Base-by-base conservation (phyloP, 257 asterid species). In the Primulina huaijiensis region DNA sequence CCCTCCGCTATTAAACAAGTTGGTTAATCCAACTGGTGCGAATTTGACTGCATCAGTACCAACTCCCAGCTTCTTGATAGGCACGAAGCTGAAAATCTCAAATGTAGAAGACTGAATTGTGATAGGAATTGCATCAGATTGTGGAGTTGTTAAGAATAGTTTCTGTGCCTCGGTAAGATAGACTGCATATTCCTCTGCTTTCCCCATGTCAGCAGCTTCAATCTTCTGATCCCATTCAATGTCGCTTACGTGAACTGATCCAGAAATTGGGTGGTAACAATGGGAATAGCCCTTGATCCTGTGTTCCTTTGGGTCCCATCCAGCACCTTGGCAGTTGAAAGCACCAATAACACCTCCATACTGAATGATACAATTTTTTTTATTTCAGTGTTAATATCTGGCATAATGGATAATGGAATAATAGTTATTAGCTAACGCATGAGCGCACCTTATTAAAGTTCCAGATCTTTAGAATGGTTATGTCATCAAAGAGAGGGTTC, bases 21-120 rank as follows among this genome's bases (percentile, higher is more conserved):
- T 76, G 75, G 90, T 82, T 17, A 89, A 76, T 20, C 96, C 96
- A 2, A 89, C 30, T 0, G 96, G 96, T 1, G 95, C 96, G 7
- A 87, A 89, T 40, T 87, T 87, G 8, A 75, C 75, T 16, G 56
- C 56, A 46, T 46, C 20, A 4, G 56, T 16, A 0, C 50, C 76
- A 31, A 19, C 17, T 0, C 73, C 74, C 21, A 89, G 64, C 21
- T 78, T 72, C 71, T 78, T 77, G 76, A 82, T 68, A 0, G 95
- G 96, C 21, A 87, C 83, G 38, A 89, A 87, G 75, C 85, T 89
- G 75, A 72, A 89, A 61, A 82, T 67, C 40, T 79, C 86, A 27
- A 67, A 79, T 6, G 84, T 70, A 0, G 82, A 66, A 3, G 86
- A 84, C 61, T 76, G 35, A 30, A 82, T 34, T 1, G 78, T 71